Percentiles rank a stretch among this genome's conserved stretches.
phyloP scores from a whole-genome alignment of 441 rosid species.

The Arabidopsis lyrata region DNA sequence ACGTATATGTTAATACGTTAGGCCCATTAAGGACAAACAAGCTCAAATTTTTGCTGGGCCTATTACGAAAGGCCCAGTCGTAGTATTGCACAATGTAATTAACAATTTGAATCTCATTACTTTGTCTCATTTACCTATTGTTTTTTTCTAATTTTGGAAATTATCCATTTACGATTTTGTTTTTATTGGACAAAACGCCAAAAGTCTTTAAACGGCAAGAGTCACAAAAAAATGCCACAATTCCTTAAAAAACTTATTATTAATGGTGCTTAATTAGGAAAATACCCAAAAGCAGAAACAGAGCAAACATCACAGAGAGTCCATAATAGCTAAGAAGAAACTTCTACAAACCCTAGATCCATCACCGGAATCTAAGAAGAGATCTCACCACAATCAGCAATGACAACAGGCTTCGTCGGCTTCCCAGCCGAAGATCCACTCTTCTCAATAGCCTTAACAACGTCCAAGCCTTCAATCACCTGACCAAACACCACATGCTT shows the following conservation, averaged over 20 bases:
- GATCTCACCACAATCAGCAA: conserved; percentile 77
- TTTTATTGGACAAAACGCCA: not conserved
- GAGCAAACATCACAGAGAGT: not conserved
- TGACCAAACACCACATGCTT: conserved; percentile 91
- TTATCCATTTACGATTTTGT: too few relatives aligned
- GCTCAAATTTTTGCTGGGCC: not conserved
- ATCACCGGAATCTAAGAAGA: not conserved
- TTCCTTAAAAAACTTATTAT: not conserved
- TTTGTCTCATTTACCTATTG: too few relatives aligned
- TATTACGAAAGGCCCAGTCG: not conserved
- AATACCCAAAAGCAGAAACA: not conserved
- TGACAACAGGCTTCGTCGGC: conserved; percentile 56
- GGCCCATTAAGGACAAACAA: too few relatives aligned
- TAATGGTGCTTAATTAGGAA: conserved; percentile 5
- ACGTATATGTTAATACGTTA: too few relatives aligned
- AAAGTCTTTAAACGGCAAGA: not conserved
- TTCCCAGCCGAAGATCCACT: conserved; percentile 58
- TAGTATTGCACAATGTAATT: too few relatives aligned
- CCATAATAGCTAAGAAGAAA: not conserved
- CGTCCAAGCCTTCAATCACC: conserved; percentile 87
- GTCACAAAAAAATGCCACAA: not conserved
- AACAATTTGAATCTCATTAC: not conserved
- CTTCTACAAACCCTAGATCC: too few relatives aligned
- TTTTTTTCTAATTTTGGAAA: too few relatives aligned
- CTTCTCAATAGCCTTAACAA: conserved; percentile 82